These are phyloP conservation scores for Elaphomyces granulatus DNA, from an alignment of 495 filamentous ascomycete genomes.

Conservation along the genomic window DNA sequence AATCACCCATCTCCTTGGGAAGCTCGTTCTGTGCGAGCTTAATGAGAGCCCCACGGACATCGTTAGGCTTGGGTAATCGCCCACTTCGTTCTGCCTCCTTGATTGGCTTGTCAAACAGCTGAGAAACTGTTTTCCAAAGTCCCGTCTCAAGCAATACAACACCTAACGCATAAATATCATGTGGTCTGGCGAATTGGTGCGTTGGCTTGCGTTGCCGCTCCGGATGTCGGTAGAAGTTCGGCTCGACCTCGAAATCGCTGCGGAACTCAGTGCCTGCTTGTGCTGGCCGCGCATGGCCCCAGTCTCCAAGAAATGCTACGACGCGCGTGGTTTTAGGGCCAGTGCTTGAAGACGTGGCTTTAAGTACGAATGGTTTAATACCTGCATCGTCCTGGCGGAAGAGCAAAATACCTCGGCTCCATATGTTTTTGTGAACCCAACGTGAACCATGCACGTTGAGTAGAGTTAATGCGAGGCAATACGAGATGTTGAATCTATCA, in stretches of 20 bases:
- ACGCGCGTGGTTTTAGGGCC: conserved; percentile 5
- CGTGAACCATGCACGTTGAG: too few relatives aligned
- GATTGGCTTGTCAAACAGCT: conserved; percentile 8
- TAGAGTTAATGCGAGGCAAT: too few relatives aligned
- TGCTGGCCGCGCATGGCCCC: conserved; percentile 12
- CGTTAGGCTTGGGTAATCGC: conserved; percentile 6
- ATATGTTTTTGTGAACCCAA: too few relatives aligned
- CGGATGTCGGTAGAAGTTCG: conserved; percentile 20
- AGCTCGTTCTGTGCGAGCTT: conserved; percentile 2
- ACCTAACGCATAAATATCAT: conserved; percentile 28
- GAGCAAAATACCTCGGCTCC: conserved; percentile 15
- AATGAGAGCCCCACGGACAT: conserved; percentile 6
- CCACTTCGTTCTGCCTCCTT: conserved; percentile 8
- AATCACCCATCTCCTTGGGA: conserved; percentile 10
- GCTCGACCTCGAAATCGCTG: conserved; percentile 9
- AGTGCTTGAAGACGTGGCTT: conserved; percentile 3
- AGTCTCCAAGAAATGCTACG: conserved; percentile 9
- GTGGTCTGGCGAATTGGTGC: conserved; percentile 13
- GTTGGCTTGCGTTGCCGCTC: conserved; percentile 12
- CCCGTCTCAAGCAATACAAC: conserved; percentile 28
- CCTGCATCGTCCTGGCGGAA: conserved; percentile 5
- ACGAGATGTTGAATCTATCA: too few relatives aligned
- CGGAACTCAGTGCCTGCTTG: conserved; percentile 9
- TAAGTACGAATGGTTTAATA: background rate
- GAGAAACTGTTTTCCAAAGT: conserved; percentile 15